phyloP scores from a whole-genome alignment of 495 filamentous ascomycete genomes.

The Neohortaea acidophila region DNA sequence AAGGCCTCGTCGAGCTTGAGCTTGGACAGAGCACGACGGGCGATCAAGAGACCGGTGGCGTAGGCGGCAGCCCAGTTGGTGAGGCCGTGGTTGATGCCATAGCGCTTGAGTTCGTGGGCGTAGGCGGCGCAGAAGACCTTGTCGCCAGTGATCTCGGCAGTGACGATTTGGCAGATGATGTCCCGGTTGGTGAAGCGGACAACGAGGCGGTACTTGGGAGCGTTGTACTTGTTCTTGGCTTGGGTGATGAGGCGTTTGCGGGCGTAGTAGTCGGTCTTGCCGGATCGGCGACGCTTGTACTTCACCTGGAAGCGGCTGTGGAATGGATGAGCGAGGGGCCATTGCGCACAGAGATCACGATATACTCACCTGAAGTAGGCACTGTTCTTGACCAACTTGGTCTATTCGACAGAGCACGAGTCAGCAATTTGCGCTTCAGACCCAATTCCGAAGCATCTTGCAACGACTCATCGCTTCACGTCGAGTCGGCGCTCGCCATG shows the following conservation, averaged over 20 bases:
- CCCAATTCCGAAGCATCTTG: constrained; percentile 86
- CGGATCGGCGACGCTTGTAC: constrained; percentile 90
- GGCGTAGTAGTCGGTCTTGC: constrained; percentile 99
- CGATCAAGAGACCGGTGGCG: constrained; percentile 87
- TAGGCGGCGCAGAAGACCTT: constrained; percentile 90
- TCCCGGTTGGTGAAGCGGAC: constrained; percentile 99
- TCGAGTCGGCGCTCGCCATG: constrained; percentile 1
- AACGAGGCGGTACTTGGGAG: constrained; percentile 98
- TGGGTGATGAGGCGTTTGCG: constrained; percentile 98
- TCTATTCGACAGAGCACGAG: constrained; percentile 59
- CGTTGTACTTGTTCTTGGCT: constrained; percentile 99
- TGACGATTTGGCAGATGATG: constrained; percentile 95
- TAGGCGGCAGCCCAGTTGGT: constrained; percentile 99
- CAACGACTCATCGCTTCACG: constrained; percentile 49
- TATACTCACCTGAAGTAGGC: constrained; percentile 84
- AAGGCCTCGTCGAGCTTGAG: constrained; percentile 85
- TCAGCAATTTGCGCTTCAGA: constrained; percentile 99
- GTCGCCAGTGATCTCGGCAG: constrained; percentile 91
- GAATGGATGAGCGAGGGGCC: constrained; percentile 6
- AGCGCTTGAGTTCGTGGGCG: constrained; percentile 91
- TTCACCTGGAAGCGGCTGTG: constrained; percentile 95
- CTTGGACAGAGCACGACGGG: constrained; percentile 91
- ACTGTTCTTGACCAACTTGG: constrained; percentile 90
- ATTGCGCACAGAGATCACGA: constrained; percentile 6
- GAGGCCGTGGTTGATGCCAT: constrained; percentile 93